These are phyloP conservation scores for Hypoxylon sp. DNA, from an alignment of 2,329 filamentous ascomycete species.

Conservation along the genomic window DNA sequence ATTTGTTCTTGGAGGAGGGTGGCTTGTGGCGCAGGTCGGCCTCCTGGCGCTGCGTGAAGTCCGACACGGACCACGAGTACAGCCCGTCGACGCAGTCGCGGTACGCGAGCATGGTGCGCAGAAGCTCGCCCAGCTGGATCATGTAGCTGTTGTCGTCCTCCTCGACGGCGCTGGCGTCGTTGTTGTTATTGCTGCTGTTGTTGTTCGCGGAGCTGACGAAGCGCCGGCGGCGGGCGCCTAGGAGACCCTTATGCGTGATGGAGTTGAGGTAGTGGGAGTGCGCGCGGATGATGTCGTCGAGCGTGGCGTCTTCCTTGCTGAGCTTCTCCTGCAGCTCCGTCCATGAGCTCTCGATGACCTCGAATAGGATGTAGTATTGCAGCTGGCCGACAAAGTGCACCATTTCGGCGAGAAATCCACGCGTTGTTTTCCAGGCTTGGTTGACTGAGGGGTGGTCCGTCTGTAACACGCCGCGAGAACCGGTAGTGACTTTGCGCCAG, in stretches of 20 bases:
- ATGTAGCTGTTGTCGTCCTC: slow-evolving; percentile 83
- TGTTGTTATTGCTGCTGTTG: slow-evolving; percentile 47
- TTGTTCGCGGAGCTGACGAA: slow-evolving; percentile 53
- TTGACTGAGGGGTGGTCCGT: slow-evolving; percentile 73
- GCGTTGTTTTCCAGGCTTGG: slow-evolving; percentile 87
- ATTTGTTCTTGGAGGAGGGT: slow-evolving; percentile 41
- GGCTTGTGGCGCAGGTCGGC: slow-evolving; percentile 76
- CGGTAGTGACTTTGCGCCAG: slow-evolving; percentile 96
- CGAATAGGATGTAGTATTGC: slow-evolving; percentile 98
- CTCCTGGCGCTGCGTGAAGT: slow-evolving; percentile 93
- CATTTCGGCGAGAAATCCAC: slow-evolving; percentile 94
- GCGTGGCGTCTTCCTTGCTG: slow-evolving; percentile 83
- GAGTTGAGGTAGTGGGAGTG: slow-evolving; percentile 90
- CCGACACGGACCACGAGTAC: slow-evolving; percentile 93
- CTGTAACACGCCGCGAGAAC: slow-evolving; percentile 87
- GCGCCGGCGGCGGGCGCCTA: slow-evolving; percentile 72
- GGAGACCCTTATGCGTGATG: slow-evolving; percentile 94
- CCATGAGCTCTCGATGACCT: slow-evolving; percentile 98
- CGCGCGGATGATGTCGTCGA: slow-evolving; percentile 93
- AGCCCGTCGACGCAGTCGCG: slow-evolving; percentile 92
- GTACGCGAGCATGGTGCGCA: slow-evolving; percentile 93
- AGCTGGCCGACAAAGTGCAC: slow-evolving; percentile 97
- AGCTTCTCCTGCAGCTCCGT: slow-evolving; percentile 85
- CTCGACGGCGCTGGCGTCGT: slow-evolving; percentile 55
- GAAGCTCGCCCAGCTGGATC: slow-evolving; percentile 87